Evolutionary conservation across 2,329 filamentous ascomycete genomes (phyloP), one percentile per base, ranked within the genome.

Genomic region (Botrytis cinerea): DNA sequence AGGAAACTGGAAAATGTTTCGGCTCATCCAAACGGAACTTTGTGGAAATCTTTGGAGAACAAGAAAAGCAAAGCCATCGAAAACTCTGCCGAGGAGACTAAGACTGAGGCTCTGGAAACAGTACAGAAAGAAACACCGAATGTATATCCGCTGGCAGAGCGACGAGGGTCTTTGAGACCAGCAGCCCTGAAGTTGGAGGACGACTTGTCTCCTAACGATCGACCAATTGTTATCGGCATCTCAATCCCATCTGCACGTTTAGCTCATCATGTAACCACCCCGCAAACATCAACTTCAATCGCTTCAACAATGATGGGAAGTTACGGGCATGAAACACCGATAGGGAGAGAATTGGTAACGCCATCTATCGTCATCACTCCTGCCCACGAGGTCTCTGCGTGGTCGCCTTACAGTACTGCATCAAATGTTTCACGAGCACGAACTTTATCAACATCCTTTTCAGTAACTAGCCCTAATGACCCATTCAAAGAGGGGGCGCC

Each of bases 141-240:
- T 46, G 45, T 40, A 9, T 59, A 40, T 57, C 71, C 71, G 45
- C 51, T 72, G 8, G 71, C 61, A 68, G 71, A 68, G 43, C 46
- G 61, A 54, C 48, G 63, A 35, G 68, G 28, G 10, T 71, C 68
- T 59, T 67, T 59, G 38, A 70, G 64, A 45, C 74, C 72, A 54
- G 72, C 75, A 64, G 70, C 72, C 22, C 48, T 76, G 25, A 78
- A 75, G 38, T 60, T 73, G 28, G 73, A 54, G 22, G 76, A 76
- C 73, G 88, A 89, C 75, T 84, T 93, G 6, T 93, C 91, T 22
- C 91, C 92, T 0, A 88, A 87, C 73, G 89, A 92, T 77, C 86
- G 89, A n/a, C 90, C 90, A 1, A 94, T 94, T 74, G 86, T 92
- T 60, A 94, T 93, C 76, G 91, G 91, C 20, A 89, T 94, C 69